Conservation (phyloP, 495 filamentous ascomycete species). For the Durotheca rogersii region DNA sequence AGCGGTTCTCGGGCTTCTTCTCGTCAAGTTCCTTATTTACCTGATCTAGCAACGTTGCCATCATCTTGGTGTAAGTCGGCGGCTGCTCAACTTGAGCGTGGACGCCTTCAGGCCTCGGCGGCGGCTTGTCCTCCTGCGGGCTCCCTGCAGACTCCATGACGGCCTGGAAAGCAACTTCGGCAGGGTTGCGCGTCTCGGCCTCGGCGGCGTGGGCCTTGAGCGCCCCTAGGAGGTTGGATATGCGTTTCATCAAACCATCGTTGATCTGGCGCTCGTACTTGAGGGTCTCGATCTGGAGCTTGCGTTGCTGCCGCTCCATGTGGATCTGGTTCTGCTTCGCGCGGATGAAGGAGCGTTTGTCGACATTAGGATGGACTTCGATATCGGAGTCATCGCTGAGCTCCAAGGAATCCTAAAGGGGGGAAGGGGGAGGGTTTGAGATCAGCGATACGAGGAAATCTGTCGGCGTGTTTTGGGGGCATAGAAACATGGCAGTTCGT, state of each 20-base stretch:
- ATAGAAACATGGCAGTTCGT: no score
- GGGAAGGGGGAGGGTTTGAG: no score
- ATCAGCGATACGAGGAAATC: no score
- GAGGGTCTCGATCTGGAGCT: constrained; percentile 82
- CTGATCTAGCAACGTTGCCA: constrained; percentile 86
- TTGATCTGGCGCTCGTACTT: constrained; percentile 94
- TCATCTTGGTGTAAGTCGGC: constrained; percentile 92
- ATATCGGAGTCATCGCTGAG: constrained; percentile 97
- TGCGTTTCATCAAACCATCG: constrained; percentile 79
- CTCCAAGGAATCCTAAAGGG: constrained; percentile 82
- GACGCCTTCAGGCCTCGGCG: constrained; percentile 70
- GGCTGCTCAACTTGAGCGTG: constrained; percentile 69
- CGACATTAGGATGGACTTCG: constrained; percentile 98
- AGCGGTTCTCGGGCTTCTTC: constrained; percentile 61
- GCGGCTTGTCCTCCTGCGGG: constrained; percentile 71
- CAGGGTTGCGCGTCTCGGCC: constrained; percentile 61
- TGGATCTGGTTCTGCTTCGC: constrained; percentile 98
- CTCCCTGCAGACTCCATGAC: constrained; percentile 71
- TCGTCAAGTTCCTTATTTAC: constrained; percentile 88
- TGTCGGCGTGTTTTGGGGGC: no score
- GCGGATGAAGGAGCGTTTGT: constrained; percentile 97
- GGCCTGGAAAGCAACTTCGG: constrained; percentile 80
- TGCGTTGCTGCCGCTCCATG: constrained; percentile 77
- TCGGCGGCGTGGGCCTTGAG: constrained; percentile 68
- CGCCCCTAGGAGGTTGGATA: constrained; percentile 70